phyloP scores from a whole-genome alignment of 768 basidiomycete genomes.

The Phlebiopsis gigantea region DNA sequence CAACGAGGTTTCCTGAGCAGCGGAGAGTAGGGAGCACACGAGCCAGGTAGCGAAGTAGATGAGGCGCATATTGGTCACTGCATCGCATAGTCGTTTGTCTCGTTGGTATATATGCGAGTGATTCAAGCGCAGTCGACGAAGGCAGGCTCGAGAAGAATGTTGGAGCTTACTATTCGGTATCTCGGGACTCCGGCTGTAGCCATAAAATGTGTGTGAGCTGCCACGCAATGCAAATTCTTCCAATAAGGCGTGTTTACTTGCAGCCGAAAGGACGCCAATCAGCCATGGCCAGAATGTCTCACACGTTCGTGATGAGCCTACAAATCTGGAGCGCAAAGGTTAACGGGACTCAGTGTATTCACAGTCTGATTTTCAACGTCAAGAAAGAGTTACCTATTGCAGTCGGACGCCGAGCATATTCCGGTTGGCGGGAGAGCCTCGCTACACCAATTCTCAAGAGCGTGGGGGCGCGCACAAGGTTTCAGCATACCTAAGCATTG shows the following conservation, averaged over 20 bases:
- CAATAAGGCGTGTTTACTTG: neutral
- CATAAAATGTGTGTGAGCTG: neutral
- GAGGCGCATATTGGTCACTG: neutral
- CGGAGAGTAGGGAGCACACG: neutral
- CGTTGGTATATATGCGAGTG: neutral
- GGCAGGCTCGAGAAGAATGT: neutral
- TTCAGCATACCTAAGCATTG: neutral
- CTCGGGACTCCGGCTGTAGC: neutral
- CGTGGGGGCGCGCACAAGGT: neutral
- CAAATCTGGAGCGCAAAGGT: neutral
- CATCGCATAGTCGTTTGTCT: neutral
- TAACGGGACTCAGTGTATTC: neutral
- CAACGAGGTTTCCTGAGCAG: conserved; percentile 8
- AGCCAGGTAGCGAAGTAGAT: neutral
- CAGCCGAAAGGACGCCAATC: neutral
- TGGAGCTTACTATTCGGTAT: too few relatives aligned
- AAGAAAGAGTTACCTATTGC: neutral
- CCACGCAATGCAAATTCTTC: neutral
- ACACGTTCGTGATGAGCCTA: neutral
- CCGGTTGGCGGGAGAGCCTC: neutral
- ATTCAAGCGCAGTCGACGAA: neutral
- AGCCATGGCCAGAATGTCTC: neutral
- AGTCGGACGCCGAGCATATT: neutral
- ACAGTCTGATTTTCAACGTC: too few relatives aligned
- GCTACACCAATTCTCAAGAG: neutral